Conservation (phyloP, 148 eudicot species). For the Talinum fruticosum region DNA sequence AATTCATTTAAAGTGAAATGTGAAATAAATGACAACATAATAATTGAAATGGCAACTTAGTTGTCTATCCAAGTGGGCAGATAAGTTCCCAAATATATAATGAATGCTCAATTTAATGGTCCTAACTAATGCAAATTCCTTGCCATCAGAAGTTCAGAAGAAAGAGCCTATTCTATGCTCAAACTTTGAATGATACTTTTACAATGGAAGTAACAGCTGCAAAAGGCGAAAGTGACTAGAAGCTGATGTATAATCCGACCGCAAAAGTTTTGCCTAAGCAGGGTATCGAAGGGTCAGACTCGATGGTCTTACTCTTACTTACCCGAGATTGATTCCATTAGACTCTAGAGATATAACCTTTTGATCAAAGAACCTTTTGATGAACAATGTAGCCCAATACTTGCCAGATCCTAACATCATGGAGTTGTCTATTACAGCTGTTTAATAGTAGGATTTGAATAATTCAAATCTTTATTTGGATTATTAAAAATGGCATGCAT, state of each 20-base stretch:
- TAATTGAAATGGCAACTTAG: not conserved
- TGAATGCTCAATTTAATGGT: not conserved
- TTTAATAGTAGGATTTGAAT: slow-evolving; percentile 24
- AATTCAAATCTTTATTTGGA: slow-evolving; percentile 19
- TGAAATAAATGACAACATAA: not conserved
- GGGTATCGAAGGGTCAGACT: too few relatives aligned
- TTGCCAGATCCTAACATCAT: slow-evolving; percentile 34
- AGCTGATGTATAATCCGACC: too few relatives aligned
- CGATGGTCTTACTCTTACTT: too few relatives aligned
- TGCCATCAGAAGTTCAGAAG: not conserved
- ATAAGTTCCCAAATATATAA: not conserved
- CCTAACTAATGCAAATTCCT: not conserved
- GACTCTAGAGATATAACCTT: not conserved
- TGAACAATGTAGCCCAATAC: slow-evolving; percentile 19
- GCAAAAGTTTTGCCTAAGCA: too few relatives aligned
- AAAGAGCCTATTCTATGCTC: not conserved
- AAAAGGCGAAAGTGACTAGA: not conserved
- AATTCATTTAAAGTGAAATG: not conserved
- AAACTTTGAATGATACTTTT: not conserved
- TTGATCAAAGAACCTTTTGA: slow-evolving; percentile 13
- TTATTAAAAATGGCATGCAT: not conserved
- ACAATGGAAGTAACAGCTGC: not conserved
- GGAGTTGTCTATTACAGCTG: slow-evolving; percentile 29
- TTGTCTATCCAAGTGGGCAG: not conserved
- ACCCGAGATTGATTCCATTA: too few relatives aligned